Percentiles rank a stretch among this genome's conserved stretches.
Conservation (phyloP, 2,329 filamentous ascomycete genomes). For the Samsoniella hepiali region DNA sequence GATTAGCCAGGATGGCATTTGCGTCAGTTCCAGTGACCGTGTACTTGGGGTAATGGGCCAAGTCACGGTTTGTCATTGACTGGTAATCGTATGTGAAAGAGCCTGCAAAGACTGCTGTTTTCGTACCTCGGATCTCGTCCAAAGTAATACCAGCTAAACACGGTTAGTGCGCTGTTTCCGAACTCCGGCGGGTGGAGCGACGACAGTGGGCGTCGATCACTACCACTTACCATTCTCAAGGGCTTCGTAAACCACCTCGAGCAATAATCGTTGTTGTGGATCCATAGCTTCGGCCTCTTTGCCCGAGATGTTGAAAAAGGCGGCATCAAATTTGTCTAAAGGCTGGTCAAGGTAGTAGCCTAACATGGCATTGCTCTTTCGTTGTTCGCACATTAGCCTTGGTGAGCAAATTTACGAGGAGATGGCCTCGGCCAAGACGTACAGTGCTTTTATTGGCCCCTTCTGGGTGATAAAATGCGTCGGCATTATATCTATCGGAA, state of each 20-base stretch:
- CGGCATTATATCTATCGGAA: slow-evolving; percentile 14
- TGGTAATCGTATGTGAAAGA: slow-evolving; percentile 30
- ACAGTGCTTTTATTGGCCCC: slow-evolving; percentile 24
- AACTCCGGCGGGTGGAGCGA: neutral
- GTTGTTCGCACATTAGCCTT: neutral
- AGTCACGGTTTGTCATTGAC: slow-evolving; percentile 26
- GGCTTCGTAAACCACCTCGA: slow-evolving; percentile 14
- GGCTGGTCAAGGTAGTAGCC: neutral
- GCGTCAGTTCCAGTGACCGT: slow-evolving; percentile 29
- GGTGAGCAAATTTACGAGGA: neutral
- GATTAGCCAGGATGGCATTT: slow-evolving; percentile 31
- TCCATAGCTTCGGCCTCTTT: slow-evolving; percentile 16
- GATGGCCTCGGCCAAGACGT: neutral
- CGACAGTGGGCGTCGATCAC: neutral
- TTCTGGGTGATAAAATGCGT: slow-evolving; percentile 19
- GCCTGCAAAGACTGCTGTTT: slow-evolving; percentile 31
- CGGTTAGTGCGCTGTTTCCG: neutral
- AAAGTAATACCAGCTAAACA: slow-evolving; percentile 19
- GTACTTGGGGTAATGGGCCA: slow-evolving; percentile 34
- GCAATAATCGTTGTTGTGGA: slow-evolving; percentile 8
- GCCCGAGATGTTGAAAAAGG: neutral
- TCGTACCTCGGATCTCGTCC: slow-evolving; percentile 22
- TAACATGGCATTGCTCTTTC: slow-evolving; percentile 1
- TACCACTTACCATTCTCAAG: slow-evolving; percentile 7
- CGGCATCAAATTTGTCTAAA: slow-evolving; percentile 1